These are phyloP conservation scores for Fraxinus latifolia DNA, from an alignment of 305 asterid species.

Conservation along the genomic window DNA sequence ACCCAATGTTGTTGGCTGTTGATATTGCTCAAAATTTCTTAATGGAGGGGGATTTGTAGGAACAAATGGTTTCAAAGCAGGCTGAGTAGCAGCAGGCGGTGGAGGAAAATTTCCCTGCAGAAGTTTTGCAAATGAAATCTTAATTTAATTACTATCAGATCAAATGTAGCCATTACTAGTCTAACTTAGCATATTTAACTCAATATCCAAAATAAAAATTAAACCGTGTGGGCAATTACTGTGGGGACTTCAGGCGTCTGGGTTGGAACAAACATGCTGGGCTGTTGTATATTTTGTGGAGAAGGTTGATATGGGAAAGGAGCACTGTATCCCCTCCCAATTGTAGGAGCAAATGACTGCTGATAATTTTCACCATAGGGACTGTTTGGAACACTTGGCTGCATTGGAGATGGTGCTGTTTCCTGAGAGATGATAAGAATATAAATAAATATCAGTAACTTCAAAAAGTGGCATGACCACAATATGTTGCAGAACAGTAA, in stretches of 20 bases:
- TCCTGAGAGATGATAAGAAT: constrained; percentile 30
- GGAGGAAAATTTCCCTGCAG: constrained; percentile 70
- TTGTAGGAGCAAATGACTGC: constrained; percentile 33
- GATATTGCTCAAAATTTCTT: constrained; percentile 80
- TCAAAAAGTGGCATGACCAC: background rate
- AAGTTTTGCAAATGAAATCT: constrained; percentile 4
- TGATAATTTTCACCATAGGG: constrained; percentile 43
- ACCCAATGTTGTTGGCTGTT: constrained; percentile 81
- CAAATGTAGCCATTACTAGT: constrained; percentile 4
- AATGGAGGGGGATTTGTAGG: constrained; percentile 81
- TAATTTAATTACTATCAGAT: constrained; percentile 15
- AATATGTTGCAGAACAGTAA: constrained; percentile 10
- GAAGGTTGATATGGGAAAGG: constrained; percentile 48
- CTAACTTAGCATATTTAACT: constrained; percentile 3
- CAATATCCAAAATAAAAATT: constrained; percentile 1
- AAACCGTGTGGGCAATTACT: constrained; percentile 38
- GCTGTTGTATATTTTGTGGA: constrained; percentile 50
- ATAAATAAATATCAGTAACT: constrained; percentile 3
- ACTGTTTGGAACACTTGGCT: constrained; percentile 29
- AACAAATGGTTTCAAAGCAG: constrained; percentile 60
- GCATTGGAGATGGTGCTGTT: constrained; percentile 28
- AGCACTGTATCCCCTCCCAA: constrained; percentile 29
- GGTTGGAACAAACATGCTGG: constrained; percentile 76
- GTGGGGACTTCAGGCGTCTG: constrained; percentile 52
- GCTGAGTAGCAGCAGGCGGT: constrained; percentile 70